Evolutionary conservation across 2,329 filamentous ascomycete species (phyloP).

Genomic region (Colletotrichum salicis): DNA sequence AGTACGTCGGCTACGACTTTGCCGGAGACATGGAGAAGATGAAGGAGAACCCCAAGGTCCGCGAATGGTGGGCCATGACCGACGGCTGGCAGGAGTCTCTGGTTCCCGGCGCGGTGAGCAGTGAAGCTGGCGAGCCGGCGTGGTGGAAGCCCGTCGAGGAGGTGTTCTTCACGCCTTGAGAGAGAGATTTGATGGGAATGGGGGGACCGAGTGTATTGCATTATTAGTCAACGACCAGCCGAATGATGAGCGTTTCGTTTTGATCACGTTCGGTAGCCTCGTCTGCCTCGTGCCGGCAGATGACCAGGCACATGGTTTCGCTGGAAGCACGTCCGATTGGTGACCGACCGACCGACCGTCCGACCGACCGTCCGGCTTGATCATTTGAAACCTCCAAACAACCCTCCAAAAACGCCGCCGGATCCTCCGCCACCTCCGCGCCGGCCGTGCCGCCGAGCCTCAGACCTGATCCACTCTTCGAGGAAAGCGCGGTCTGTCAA

Average conservation of each 20-base stretch:
- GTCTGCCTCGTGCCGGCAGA: background rate
- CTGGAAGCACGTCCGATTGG: no score
- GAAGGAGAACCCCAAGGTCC: conserved; percentile 76
- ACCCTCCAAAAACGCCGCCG: conserved; percentile 48
- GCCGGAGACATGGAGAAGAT: conserved; percentile 81
- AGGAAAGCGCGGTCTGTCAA: conserved; percentile 62
- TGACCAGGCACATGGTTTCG: background rate
- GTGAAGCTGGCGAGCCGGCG: conserved; percentile 66
- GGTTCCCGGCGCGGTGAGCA: conserved; percentile 68
- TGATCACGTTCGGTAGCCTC: background rate
- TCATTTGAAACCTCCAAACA: conserved; percentile 50
- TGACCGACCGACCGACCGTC: background rate
- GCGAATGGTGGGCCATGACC: conserved; percentile 85
- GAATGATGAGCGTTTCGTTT: conserved; percentile 19
- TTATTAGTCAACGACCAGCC: conserved; percentile 26
- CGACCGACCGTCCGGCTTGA: background rate
- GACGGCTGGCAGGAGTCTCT: conserved; percentile 78
- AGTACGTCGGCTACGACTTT: conserved; percentile 80
- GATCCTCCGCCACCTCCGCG: conserved; percentile 56
- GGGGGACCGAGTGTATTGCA: conserved; percentile 21
- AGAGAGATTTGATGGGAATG: background rate
- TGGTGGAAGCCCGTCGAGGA: conserved; percentile 79
- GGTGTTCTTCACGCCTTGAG: conserved; percentile 70
- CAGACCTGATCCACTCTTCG: conserved; percentile 63
- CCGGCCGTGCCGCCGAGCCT: conserved; percentile 59